Conservation (phyloP, 306 rosid genomes). For the Prunus salicina region DNA sequence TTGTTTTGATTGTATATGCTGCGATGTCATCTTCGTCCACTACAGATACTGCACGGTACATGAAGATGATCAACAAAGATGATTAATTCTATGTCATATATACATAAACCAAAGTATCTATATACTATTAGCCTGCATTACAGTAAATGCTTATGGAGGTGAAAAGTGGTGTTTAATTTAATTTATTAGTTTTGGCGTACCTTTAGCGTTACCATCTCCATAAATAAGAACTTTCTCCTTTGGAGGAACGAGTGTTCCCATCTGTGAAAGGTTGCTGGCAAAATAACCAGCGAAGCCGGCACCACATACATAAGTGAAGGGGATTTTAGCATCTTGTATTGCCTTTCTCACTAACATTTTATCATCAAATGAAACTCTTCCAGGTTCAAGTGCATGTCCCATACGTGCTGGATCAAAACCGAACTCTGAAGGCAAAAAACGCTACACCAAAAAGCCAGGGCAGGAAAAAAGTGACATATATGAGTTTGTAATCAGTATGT, state of each 20-base stretch:
- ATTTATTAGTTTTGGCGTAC: constrained; percentile 17
- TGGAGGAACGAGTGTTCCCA: constrained; percentile 45
- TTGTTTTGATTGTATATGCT: constrained; percentile 27
- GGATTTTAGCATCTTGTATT: constrained; percentile 62
- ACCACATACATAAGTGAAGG: constrained; percentile 67
- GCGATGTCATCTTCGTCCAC: constrained; percentile 43
- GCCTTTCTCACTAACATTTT: constrained; percentile 75
- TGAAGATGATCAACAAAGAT: not conserved
- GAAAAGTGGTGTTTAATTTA: too few relatives aligned
- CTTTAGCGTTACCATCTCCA: constrained; percentile 73
- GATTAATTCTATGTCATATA: not conserved
- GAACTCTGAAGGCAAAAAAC: constrained; percentile 71
- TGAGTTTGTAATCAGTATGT: too few relatives aligned
- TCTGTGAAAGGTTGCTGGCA: constrained; percentile 66
- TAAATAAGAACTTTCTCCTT: constrained; percentile 47
- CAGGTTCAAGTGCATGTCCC: constrained; percentile 65
- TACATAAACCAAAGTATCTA: too few relatives aligned
- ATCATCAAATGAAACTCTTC: constrained; percentile 75
- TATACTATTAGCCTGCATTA: too few relatives aligned
- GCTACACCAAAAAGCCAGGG: constrained; percentile 23
- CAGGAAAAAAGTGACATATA: too few relatives aligned
- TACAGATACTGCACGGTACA: not conserved
- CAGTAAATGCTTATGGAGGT: too few relatives aligned
- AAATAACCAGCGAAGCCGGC: constrained; percentile 72
- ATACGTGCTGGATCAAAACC: constrained; percentile 71